Conservation (phyloP, 148 eudicot genomes). For the Cornus suecica region DNA sequence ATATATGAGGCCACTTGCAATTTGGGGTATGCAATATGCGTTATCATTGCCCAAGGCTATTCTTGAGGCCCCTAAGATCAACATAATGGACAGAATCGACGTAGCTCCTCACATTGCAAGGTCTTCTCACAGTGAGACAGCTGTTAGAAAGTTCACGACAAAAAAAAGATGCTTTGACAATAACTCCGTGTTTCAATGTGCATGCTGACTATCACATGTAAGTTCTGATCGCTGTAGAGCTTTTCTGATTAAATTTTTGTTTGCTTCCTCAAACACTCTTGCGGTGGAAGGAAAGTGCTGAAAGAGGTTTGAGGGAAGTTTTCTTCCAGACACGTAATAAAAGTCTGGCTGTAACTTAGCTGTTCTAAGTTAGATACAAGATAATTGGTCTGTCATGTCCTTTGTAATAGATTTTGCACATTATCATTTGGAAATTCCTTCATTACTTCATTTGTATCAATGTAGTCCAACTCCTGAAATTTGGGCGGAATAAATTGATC, state of each 20-base stretch:
- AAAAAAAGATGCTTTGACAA: conserved; percentile 64
- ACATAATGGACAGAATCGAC: conserved; percentile 70
- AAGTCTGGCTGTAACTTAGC: neutral
- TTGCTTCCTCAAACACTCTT: neutral
- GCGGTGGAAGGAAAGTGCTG: neutral
- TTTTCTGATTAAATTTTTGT: neutral
- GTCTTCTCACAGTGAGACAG: conserved; percentile 32
- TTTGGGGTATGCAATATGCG: conserved; percentile 72
- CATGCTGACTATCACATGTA: conserved; percentile 42
- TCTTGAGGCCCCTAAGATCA: conserved; percentile 67
- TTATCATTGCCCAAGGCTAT: conserved; percentile 64
- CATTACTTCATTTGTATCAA: neutral
- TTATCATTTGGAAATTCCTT: neutral
- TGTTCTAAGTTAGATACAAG: neutral
- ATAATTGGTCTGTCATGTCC: neutral
- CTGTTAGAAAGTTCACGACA: conserved; percentile 44
- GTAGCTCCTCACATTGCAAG: conserved; percentile 30
- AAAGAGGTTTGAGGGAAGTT: neutral
- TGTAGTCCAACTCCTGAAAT: neutral
- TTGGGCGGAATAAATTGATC: neutral
- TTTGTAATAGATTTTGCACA: neutral
- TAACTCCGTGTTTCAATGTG: conserved; percentile 68
- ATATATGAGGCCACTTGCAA: conserved; percentile 54
- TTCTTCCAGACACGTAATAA: neutral
- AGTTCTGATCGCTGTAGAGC: neutral